Base-by-base conservation (phyloP, 164 flowering plant genomes). In the Houttuynia cordata region DNA sequence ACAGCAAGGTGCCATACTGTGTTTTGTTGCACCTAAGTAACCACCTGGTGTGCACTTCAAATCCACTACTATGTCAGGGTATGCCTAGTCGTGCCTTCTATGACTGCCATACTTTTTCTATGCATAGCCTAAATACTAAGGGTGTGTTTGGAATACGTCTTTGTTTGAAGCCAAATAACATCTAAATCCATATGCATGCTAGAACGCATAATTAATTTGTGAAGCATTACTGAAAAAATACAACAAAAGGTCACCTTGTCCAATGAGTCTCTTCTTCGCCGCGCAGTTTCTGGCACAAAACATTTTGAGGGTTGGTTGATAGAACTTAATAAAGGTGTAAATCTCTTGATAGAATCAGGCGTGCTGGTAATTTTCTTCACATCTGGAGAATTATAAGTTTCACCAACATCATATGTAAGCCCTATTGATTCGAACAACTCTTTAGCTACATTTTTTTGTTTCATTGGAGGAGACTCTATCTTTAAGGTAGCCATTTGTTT, bases 201-300 rank as follows among this genome's bases (percentile, higher is more conserved):
- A 19, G 8, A 53, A 22, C 23, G 21, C 23, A 54, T 1, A 12
- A 10, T 17, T 45, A 12, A 45, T 12, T 12, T 45, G 49, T 45
- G 17, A 2, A 17, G 13, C 49, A 10, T 45, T 34, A 54, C 8
- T 54, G 18, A 54, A 6, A 21, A 10, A 54, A 23, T 23, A 30
- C 57, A 24, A 54, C 24, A 37, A 63, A 62, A 58, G 34, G 21
- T 70, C 83, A 93, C 99, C 79, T 50, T 74, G 56, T 79, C 97
- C 66, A 93, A 67, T 22, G 99, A 93, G 63, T 90, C 93, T 74
- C 97, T 83, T 65, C 92, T 82, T 73, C 99, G 80, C 81, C 98
- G 81, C 0, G 79, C 79, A 56, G 85, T 90, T 76, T 88, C 96
- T 58, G 84, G 80, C 68, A 84, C 71, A 73, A 52, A 19, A 69